Evolutionary conservation across 495 filamentous ascomycete species (phyloP).

Genomic region (Niebla homalea): DNA sequence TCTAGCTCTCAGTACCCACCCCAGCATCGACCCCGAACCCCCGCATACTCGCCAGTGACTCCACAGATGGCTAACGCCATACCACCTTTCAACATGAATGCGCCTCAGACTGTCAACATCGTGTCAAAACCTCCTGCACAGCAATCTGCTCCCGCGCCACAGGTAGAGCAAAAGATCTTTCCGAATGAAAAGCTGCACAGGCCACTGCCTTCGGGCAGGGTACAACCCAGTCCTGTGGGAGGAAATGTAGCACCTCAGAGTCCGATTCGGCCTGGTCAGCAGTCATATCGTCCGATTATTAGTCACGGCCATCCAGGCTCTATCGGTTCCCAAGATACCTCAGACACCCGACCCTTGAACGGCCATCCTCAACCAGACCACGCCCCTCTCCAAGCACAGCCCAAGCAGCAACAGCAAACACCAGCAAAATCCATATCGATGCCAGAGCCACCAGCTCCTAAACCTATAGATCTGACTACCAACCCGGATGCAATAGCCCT

Average conservation of each 20-base stretch:
- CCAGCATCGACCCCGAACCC: conserved; percentile 3
- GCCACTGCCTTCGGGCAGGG: too few species aligned
- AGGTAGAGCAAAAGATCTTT: too few species aligned
- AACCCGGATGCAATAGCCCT: conserved; percentile 80
- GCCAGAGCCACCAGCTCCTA: conserved; percentile 28
- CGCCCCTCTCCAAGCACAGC: background rate
- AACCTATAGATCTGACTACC: conserved; percentile 58
- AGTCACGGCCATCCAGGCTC: background rate
- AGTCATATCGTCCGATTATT: background rate
- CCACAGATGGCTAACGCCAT: conserved; percentile 14
- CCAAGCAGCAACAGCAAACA: background rate
- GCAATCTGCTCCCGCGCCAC: too few species aligned
- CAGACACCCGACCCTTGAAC: background rate
- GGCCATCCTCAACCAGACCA: background rate
- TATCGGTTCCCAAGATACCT: background rate
- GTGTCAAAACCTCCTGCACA: too few species aligned
- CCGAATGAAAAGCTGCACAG: too few species aligned
- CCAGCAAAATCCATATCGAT: conserved; percentile 15
- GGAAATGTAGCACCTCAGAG: background rate
- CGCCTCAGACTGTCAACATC: too few species aligned
- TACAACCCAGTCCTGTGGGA: background rate
- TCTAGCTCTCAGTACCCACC: too few species aligned
- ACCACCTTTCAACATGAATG: background rate
- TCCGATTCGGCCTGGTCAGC: background rate
- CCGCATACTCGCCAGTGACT: conserved; percentile 18